These are phyloP conservation scores for Salix purpurea DNA, from an alignment of 345 rosid species.

Conservation along the genomic window DNA sequence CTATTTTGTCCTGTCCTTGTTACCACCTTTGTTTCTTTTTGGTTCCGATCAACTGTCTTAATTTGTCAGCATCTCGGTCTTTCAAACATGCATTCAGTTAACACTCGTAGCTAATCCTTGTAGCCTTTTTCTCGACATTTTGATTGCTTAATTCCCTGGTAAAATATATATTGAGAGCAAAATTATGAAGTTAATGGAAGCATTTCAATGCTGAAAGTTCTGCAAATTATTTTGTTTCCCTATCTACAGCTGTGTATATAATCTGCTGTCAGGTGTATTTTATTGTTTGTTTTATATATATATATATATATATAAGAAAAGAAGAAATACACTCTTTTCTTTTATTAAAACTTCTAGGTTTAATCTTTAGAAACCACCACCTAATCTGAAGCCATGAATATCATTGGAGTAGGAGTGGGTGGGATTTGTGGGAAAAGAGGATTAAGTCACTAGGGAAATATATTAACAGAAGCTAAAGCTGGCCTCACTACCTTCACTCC, in stretches of 20 bases:
- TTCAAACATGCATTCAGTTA: not conserved
- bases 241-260: not conserved
- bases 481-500: too few relatives aligned
- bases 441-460: too few relatives aligned
- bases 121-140: not conserved
- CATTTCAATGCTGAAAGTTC: not conserved
- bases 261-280: not conserved
- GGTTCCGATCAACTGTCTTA: not conserved
- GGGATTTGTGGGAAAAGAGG: too few relatives aligned
- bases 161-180: not conserved
- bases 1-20: slow-evolving; percentile 3
- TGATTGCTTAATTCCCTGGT: not conserved
- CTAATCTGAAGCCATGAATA: too few relatives aligned
- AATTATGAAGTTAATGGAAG: not conserved
- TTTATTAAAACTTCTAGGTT: too few relatives aligned
- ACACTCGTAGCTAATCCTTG: not conserved
- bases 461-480: too few relatives aligned
- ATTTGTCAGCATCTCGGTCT: not conserved
- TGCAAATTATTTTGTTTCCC: not conserved
- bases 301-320: too few relatives aligned
- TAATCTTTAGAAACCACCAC: too few relatives aligned
- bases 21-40: not conserved
- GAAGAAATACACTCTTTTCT: too few relatives aligned
- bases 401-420: too few relatives aligned
- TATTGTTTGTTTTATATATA: not conserved